Evolutionary conservation across 2,329 filamentous ascomycete species (phyloP), one percentile per base, ranked within the genome.

Genomic region (Aureobasidium uvarum): DNA sequence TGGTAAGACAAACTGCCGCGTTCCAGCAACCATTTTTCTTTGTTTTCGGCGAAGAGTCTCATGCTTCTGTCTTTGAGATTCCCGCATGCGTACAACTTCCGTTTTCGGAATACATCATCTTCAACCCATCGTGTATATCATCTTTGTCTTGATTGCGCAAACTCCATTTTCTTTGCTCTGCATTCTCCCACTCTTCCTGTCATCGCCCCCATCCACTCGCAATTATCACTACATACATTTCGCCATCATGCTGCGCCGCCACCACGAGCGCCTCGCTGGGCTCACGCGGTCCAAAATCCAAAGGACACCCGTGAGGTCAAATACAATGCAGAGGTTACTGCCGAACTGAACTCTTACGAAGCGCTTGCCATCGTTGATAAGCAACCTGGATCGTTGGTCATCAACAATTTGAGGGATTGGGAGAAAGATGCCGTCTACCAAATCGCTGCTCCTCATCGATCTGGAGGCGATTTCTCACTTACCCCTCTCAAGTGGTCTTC

Each of bases 81-180:
- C 28, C 60, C 60, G 60, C 25, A 64, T 64, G 48, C 50, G 60
- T 64, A 41, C 31, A n/a, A 2, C 45, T 64, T 64, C 60, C 60
- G 50, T 33, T 64, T 55, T 64, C 60, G 60, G 52, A 28, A 5
- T 16, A 20, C 36, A 18, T 46, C 23, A 5, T 55, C 38, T 55
- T 14, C 50, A 23, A 25, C n/a, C 11, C 28, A 20, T n/a, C 10
- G 18, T 55, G 25, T 64, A 64, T 64, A 64, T 64, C 50, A 64
- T 55, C 60, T 64, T 64, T 64, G 60, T 64, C 60, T 39, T n/a
- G 3, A 45, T 36, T 28, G 4, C 50, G 18, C 14, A 16, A 13
- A 33, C 31, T 55, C 50, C 33, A 10, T n/a, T n/a, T 55, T 64
- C 60, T 64, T 64, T 64, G 39, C 39, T 64, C 41, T 20, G 38